Base-by-base conservation (phyloP, 2,329 filamentous ascomycete species). In the Malbranchea cinnamomea region DNA sequence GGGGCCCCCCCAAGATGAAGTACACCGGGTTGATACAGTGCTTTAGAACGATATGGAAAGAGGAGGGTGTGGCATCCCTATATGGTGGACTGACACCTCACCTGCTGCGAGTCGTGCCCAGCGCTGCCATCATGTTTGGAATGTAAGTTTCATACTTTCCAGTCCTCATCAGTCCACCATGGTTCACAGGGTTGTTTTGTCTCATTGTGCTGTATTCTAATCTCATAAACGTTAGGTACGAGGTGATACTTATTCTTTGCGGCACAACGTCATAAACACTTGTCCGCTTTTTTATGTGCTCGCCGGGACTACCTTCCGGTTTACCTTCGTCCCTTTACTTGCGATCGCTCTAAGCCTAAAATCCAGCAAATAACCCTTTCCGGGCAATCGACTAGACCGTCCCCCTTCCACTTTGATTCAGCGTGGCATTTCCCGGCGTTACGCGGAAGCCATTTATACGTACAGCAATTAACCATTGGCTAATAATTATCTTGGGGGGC, bases 91-190 rank as follows among this genome's bases (percentile, higher is more conserved):
- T 95, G 46, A 91, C 85, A 9, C 84, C 87, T 26, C 87, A 95
- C 51, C 71, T 95, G 46, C 71, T 94, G 56, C 70, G 85, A 37
- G 85, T 85, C 5, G 85, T 94, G 4, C 87, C 87, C 1, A 89
- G 80, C 43, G 84, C 87, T 5, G 84, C 81, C 42, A 92, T 95
- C 53, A 94, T 92, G 80, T 93, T 94, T 53, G 84, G 83, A 31
- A 35, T 37, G 33, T 37, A 30, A 37, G 35, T 28, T 8, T 8
- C 17, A n/a, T n/a, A n/a, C n/a, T n/a, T n/a, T 6, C 20, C 4
- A 8, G 8, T 6, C 6, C 19, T 23, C 21, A 22, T 8, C 11
- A 22, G 20, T 22, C 11, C 20, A 22, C 20, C 11, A 10, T 22
- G 7, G 20, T n/a, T n/a, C n/a, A n/a, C n/a, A n/a, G n/a, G n/a